Evolutionary conservation across 2,329 filamentous ascomycete species (phyloP).

Genomic region (Cladorrhinum sp.): DNA sequence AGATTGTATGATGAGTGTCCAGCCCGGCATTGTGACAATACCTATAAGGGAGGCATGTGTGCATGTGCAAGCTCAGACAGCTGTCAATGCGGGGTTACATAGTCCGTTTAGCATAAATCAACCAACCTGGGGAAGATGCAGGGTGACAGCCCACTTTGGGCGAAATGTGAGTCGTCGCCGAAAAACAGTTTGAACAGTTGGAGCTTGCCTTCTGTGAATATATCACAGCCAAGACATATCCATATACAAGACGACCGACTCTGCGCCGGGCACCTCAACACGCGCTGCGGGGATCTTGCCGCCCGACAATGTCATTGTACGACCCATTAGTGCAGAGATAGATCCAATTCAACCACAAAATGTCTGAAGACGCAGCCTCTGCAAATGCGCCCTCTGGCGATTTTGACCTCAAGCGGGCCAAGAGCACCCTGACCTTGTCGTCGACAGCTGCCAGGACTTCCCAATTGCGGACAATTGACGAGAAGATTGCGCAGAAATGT

Average conservation of each 20-base stretch:
- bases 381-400: conserved; percentile 37
- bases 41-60: too few species aligned
- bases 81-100: conserved; percentile 3
- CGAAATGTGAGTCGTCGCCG: conserved; percentile 28
- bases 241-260: neutral
- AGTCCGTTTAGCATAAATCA: conserved; percentile 11
- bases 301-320: conserved; percentile 36
- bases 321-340: conserved; percentile 30
- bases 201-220: neutral
- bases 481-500: conserved; percentile 56
- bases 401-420: conserved; percentile 50
- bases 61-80: too few species aligned
- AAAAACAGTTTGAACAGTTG: conserved; percentile 18
- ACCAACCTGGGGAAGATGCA: neutral
- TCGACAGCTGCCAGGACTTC: conserved; percentile 56
- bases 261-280: conserved; percentile 7
- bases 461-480: conserved; percentile 54
- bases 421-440: conserved; percentile 56
- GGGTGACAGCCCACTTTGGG: conserved; percentile 22
- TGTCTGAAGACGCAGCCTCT: conserved; percentile 49
- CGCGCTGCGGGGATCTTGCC: conserved; percentile 18
- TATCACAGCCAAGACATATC: conserved; percentile 16
- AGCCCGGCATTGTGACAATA: too few species aligned
- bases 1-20: too few species aligned
- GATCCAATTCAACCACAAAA: conserved; percentile 30